phyloP scores from a whole-genome alignment of 768 basidiomycete genomes.

The Auricularia heimuer region DNA sequence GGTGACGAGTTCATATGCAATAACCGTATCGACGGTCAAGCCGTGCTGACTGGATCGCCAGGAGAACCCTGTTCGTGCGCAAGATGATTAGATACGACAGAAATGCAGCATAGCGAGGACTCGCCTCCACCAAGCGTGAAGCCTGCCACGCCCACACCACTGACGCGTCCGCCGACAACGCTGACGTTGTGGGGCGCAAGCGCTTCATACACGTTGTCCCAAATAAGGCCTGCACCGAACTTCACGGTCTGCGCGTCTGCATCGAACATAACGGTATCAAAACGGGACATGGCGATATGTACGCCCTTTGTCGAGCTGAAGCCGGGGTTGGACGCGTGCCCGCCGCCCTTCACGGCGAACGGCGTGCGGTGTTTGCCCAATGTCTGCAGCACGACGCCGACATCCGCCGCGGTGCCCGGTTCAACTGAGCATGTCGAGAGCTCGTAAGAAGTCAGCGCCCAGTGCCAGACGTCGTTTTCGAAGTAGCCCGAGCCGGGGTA shows the following conservation, averaged over 20 bases:
- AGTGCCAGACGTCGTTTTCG: constrained; percentile 8
- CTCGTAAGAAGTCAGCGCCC: constrained; percentile 6
- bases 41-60: constrained; percentile 25
- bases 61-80: constrained; percentile 19
- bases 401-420: constrained; percentile 13
- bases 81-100: not conserved
- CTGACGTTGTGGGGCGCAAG: constrained; percentile 1
- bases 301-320: constrained; percentile 26
- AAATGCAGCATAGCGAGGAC: not conserved
- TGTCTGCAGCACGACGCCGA: constrained; percentile 10
- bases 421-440: constrained; percentile 13
- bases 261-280: constrained; percentile 16
- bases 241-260: constrained; percentile 9
- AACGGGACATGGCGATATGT: constrained; percentile 19
- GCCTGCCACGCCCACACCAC: constrained; percentile 6
- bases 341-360: constrained; percentile 23
- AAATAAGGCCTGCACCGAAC: constrained; percentile 21
- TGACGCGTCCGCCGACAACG: constrained; percentile 4
- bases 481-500: constrained; percentile 7
- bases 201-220: constrained; percentile 13
- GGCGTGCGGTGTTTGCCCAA: constrained; percentile 10
- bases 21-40: constrained; percentile 25
- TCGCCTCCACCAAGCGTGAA: constrained; percentile 4
- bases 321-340: constrained; percentile 19
- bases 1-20: constrained; percentile 18